Evolutionary conservation across 768 basidiomycete genomes (phyloP).

Genomic region (Tricholoma sp.): DNA sequence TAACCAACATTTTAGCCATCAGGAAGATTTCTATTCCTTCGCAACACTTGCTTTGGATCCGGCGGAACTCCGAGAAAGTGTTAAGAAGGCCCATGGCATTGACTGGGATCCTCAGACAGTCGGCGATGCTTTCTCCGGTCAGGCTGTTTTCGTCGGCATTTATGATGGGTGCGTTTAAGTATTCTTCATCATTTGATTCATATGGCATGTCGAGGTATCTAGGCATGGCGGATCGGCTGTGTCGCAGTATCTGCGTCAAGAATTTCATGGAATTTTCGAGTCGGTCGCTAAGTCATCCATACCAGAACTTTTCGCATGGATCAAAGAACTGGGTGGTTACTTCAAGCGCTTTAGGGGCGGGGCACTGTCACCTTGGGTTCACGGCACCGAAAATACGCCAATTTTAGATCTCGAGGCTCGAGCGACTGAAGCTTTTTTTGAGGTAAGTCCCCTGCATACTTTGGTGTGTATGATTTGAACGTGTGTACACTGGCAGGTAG

Average conservation of each 20-base stretch:
- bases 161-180: slow-evolving; percentile 72
- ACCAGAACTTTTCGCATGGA: slow-evolving; percentile 71
- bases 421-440: slow-evolving; percentile 81
- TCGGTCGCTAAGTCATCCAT: slow-evolving; percentile 65
- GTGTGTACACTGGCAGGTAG: slow-evolving; percentile 53
- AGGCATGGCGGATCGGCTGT: slow-evolving; percentile 93
- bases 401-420: slow-evolving; percentile 77
- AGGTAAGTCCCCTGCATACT: slow-evolving; percentile 42
- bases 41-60: slow-evolving; percentile 72
- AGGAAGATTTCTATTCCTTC: slow-evolving; percentile 84
- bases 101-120: slow-evolving; percentile 68
- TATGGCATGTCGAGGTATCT: slow-evolving; percentile 5
- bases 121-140: slow-evolving; percentile 54
- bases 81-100: slow-evolving; percentile 55
- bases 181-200: not conserved
- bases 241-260: slow-evolving; percentile 78
- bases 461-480: slow-evolving; percentile 3
- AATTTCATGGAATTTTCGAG: slow-evolving; percentile 83
- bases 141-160: slow-evolving; percentile 83
- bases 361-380: slow-evolving; percentile 64
- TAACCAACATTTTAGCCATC: slow-evolving; percentile 51
- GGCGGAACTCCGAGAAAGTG: slow-evolving; percentile 60
- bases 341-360: slow-evolving; percentile 88
- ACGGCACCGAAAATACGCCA: slow-evolving; percentile 25
- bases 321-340: slow-evolving; percentile 81